Percentiles rank a stretch among this genome's conserved stretches.
phyloP scores from a whole-genome alignment of 345 rosid genomes.

The Gossypium turneri region DNA sequence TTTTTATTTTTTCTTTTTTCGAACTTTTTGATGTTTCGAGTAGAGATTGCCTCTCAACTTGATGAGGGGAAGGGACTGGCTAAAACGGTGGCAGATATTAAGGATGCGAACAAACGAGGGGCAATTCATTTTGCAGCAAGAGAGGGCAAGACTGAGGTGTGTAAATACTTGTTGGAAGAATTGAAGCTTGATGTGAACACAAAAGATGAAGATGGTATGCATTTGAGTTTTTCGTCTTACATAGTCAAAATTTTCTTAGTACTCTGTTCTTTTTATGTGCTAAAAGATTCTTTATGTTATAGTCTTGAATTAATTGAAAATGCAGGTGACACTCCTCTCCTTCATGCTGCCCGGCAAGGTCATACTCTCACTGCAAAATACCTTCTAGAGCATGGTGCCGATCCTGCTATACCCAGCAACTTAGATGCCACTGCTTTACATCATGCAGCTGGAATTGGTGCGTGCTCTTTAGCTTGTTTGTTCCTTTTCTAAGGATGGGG shows the following conservation, averaged over 20 bases:
- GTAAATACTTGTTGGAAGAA: slow-evolving; percentile 78
- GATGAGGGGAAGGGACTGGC: slow-evolving; percentile 73
- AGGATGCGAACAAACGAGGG: slow-evolving; percentile 90
- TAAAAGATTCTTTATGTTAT: background rate
- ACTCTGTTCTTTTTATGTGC: background rate
- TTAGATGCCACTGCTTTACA: slow-evolving; percentile 86
- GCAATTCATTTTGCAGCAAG: slow-evolving; percentile 94
- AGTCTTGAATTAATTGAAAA: slow-evolving; percentile 16
- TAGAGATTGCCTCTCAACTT: slow-evolving; percentile 66
- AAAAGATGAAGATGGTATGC: slow-evolving; percentile 80
- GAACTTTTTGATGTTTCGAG: slow-evolving; percentile 10
- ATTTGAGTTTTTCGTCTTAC: background rate
- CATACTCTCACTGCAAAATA: slow-evolving; percentile 69
- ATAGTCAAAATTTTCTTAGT: background rate
- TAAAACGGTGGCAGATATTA: slow-evolving; percentile 64
- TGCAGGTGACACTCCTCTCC: slow-evolving; percentile 87
- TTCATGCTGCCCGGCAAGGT: slow-evolving; percentile 93
- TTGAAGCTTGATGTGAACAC: slow-evolving; percentile 59
- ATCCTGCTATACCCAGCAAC: slow-evolving; percentile 67
- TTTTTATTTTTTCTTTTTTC: too few species aligned
- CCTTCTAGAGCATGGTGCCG: slow-evolving; percentile 74
- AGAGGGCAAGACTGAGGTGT: slow-evolving; percentile 78
- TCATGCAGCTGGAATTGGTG: slow-evolving; percentile 87
- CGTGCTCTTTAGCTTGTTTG: background rate
- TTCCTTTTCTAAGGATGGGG: background rate